Conservation (phyloP, 148 eudicot species). For the Fagopyrum homotropicum region DNA sequence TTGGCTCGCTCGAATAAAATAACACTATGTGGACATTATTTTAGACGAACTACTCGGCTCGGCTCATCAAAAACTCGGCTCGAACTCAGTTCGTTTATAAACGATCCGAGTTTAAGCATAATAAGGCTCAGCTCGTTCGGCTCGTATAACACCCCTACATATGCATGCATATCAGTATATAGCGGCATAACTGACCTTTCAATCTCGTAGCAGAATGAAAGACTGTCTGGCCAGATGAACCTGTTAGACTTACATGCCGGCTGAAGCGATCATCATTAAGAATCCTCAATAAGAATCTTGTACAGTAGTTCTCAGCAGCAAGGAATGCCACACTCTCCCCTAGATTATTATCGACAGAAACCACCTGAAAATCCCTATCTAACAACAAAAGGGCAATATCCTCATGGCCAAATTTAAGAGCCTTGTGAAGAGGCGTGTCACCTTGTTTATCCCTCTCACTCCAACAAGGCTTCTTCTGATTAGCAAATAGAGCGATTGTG, state of each 20-base stretch:
- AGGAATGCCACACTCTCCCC: not conserved
- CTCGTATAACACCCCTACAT: too few relatives aligned
- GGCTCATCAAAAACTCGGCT: too few relatives aligned
- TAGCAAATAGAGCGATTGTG: too few relatives aligned
- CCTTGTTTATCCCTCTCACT: not conserved
- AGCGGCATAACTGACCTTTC: not conserved
- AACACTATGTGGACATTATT: too few relatives aligned
- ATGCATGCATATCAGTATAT: not conserved
- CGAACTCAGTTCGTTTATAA: too few relatives aligned
- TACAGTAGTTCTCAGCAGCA: not conserved
- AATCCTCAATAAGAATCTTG: not conserved
- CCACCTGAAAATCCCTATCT: not conserved
- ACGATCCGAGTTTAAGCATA: too few relatives aligned
- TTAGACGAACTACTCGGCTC: too few relatives aligned
- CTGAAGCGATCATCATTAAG: too few relatives aligned
- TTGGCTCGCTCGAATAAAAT: too few relatives aligned
- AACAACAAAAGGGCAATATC: not conserved
- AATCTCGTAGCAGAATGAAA: not conserved
- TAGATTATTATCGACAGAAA: not conserved
- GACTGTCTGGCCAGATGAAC: not conserved
- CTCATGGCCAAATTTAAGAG: not conserved
- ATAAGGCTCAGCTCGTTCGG: too few relatives aligned
- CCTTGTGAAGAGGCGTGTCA: slow-evolving; percentile 2
- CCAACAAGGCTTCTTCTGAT: not conserved
- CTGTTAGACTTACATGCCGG: not conserved